Evolutionary conservation across 495 filamentous ascomycete species (phyloP).

Genomic region (Penicillium fimorum): DNA sequence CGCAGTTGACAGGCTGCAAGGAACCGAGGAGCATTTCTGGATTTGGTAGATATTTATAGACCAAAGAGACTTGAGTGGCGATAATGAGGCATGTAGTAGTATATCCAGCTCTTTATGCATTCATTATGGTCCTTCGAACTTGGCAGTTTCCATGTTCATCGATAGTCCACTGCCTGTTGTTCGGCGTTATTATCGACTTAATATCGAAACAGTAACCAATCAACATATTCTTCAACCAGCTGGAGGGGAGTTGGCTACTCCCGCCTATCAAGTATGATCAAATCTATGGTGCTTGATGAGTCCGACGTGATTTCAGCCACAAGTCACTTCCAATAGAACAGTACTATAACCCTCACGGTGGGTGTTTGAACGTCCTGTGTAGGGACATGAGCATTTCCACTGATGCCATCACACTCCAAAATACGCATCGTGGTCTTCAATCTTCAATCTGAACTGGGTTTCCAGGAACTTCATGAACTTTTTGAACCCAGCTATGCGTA

Average conservation of each 20-base stretch:
- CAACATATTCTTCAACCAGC: not conserved
- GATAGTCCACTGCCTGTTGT: not conserved
- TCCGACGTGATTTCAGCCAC: not conserved
- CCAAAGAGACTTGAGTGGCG: not conserved
- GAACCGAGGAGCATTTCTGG: not conserved
- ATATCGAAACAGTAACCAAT: not conserved
- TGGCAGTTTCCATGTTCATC: not conserved
- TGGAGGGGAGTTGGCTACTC: not conserved
- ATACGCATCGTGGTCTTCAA: no score
- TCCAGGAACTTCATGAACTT: no score
- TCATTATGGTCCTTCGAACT: not conserved
- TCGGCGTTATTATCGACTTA: not conserved
- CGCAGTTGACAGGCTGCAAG: conserved; percentile 3
- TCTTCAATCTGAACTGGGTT: no score
- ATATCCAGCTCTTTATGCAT: not conserved
- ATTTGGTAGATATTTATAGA: not conserved
- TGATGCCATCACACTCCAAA: no score
- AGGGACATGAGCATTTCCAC: no score
- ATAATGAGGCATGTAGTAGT: not conserved
- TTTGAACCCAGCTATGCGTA: no score
- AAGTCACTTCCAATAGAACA: no score
- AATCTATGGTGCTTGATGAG: not conserved
- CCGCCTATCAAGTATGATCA: not conserved
- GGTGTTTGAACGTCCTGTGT: no score
- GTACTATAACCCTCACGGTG: no score